Conservation (phyloP, 345 rosid species). For the Rhizophora apiculata region DNA sequence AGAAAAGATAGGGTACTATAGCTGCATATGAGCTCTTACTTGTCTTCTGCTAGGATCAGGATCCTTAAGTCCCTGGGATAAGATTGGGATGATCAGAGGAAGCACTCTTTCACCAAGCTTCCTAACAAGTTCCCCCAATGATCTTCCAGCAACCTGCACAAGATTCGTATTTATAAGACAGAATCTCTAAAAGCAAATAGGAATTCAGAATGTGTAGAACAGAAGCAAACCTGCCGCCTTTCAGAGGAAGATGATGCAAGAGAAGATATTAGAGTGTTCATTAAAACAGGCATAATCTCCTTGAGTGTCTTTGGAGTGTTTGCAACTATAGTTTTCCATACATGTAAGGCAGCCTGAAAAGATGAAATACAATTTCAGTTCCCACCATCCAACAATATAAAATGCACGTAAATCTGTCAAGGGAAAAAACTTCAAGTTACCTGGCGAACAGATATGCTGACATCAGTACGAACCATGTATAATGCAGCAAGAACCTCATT, state of each 20-base stretch:
- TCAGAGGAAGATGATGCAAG: constrained; percentile 92
- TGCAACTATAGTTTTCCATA: constrained; percentile 97
- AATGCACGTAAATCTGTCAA: not conserved
- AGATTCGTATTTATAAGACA: not conserved
- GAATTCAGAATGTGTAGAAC: not conserved
- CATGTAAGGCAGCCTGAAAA: constrained; percentile 89
- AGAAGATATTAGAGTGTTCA: constrained; percentile 83
- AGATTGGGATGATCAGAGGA: constrained; percentile 89
- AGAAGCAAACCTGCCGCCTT: constrained; percentile 78
- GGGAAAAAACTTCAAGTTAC: constrained; percentile 31
- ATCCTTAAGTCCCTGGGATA: constrained; percentile 74
- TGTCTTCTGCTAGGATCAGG: constrained; percentile 86
- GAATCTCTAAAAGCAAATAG: not conserved
- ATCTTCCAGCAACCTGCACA: constrained; percentile 80
- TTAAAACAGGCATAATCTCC: constrained; percentile 97
- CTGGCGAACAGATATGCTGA: constrained; percentile 94
- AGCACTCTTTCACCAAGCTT: constrained; percentile 99
- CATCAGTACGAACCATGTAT: constrained; percentile 97
- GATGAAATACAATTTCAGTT: not conserved
- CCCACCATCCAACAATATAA: not conserved
- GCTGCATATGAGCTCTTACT: constrained; percentile 32
- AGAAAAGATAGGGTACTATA: not conserved
- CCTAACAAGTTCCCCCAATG: constrained; percentile 96
- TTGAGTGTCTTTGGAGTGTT: constrained; percentile 95
- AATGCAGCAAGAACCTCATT: constrained; percentile 95